These are phyloP conservation scores for Globisporangium carolinianum DNA, from an alignment of 352 stramenopile genomes.

Conservation along the genomic window DNA sequence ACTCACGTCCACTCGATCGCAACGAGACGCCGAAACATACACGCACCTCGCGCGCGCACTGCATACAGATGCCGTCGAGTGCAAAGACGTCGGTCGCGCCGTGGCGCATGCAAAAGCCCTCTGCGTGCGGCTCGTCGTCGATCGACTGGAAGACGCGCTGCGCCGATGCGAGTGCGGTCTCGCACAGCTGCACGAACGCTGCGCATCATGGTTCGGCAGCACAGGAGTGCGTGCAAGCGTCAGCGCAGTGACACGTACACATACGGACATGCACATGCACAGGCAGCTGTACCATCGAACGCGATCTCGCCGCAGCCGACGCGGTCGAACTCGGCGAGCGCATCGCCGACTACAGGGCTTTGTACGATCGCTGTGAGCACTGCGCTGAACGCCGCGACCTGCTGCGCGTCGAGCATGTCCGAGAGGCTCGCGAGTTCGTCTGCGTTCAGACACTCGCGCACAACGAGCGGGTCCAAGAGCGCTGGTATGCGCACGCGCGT, in stretches of 20 bases:
- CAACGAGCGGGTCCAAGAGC: conserved; percentile 11
- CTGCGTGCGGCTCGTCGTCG: too few species aligned
- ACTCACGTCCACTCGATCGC: too few species aligned
- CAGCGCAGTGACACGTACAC: too few species aligned
- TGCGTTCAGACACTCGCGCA: conserved; percentile 11
- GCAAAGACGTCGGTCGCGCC: conserved; percentile 20
- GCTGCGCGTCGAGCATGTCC: conserved; percentile 16
- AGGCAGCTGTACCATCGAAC: conserved; percentile 31
- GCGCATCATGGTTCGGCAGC: too few species aligned
- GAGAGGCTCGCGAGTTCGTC: conserved; percentile 19
- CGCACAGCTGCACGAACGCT: too few species aligned
- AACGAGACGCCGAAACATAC: too few species aligned
- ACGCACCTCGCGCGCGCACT: conserved; percentile 37
- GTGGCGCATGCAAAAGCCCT: conserved; percentile 54
- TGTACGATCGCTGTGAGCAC: conserved; percentile 39
- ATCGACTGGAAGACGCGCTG: too few species aligned
- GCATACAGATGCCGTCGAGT: conserved; percentile 39
- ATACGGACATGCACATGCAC: too few species aligned
- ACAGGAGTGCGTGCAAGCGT: too few species aligned
- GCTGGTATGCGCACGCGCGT: conserved; percentile 6
- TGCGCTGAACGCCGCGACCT: conserved; percentile 14
- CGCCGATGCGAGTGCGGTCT: too few species aligned
- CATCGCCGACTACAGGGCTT: conserved; percentile 28
- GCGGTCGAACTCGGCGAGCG: conserved; percentile 42
- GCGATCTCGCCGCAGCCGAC: conserved; percentile 46